phyloP scores from a whole-genome alignment of 139 green algal species.

The Asterochloris sp. region DNA sequence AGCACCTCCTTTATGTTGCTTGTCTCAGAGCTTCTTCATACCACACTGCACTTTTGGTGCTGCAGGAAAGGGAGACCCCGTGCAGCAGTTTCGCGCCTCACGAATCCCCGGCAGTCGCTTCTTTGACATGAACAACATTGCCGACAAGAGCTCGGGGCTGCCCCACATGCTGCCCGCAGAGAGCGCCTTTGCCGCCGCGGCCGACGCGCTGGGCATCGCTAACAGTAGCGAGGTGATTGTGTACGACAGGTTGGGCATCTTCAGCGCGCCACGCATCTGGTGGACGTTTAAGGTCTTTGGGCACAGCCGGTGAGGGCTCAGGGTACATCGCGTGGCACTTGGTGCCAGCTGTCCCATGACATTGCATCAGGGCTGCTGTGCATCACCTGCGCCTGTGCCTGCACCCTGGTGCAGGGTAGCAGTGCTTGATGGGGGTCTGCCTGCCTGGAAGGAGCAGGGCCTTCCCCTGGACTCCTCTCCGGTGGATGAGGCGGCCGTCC shows the following conservation, averaged over 20 bases:
- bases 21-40: neutral
- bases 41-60: neutral
- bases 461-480: slow-evolving; percentile 36
- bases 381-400: too few species aligned
- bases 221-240: slow-evolving; percentile 70
- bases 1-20: neutral
- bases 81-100: slow-evolving; percentile 52
- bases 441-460: slow-evolving; percentile 63
- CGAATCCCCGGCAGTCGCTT: slow-evolving; percentile 72
- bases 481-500: slow-evolving; percentile 32
- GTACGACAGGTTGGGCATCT: slow-evolving; percentile 89
- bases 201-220: slow-evolving; percentile 74
- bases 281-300: slow-evolving; percentile 89
- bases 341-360: too few species aligned
- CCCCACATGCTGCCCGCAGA: slow-evolving; percentile 83
- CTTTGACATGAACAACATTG: slow-evolving; percentile 70
- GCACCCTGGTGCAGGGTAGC: slow-evolving; percentile 48
- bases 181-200: slow-evolving; percentile 72
- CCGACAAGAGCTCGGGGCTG: slow-evolving; percentile 32
- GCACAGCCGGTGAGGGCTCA: slow-evolving; percentile 48
- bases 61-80: slow-evolving; percentile 33
- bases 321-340: too few species aligned
- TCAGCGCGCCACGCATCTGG: slow-evolving; percentile 83
- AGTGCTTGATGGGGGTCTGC: slow-evolving; percentile 89
- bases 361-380: too few species aligned